Evolutionary conservation across 1,284 basidiomycete genomes (phyloP).

Genomic region (Leccinum angustisporum): DNA sequence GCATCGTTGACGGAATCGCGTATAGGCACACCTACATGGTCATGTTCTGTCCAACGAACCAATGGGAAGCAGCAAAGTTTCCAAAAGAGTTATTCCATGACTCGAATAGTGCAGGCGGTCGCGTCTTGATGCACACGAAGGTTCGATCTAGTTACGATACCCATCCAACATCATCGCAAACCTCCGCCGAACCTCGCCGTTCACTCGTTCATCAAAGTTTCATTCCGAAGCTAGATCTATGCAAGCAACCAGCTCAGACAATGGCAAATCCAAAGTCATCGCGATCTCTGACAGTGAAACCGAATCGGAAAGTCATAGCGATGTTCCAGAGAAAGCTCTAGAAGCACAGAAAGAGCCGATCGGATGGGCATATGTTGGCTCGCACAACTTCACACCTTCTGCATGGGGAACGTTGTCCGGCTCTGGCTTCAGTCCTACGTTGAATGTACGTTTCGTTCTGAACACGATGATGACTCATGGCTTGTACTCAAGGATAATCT

Average conservation of each 20-base stretch:
- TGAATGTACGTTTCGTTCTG: conserved; percentile 51
- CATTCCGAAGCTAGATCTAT: conserved; percentile 2
- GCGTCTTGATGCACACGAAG: conserved; percentile 81
- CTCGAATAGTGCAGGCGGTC: conserved; percentile 69
- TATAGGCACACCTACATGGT: conserved; percentile 95
- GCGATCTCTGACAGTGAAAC: conserved; percentile 34
- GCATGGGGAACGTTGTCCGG: conserved; percentile 82
- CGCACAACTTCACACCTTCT: conserved; percentile 80
- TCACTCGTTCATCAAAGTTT: conserved; percentile 13
- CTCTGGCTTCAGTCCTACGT: conserved; percentile 60
- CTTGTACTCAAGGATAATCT: neutral
- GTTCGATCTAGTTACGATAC: conserved; percentile 36
- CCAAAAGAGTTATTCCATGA: conserved; percentile 68
- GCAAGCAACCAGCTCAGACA: conserved; percentile 10
- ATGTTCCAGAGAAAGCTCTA: conserved; percentile 37
- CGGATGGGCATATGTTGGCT: conserved; percentile 79
- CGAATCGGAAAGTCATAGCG: conserved; percentile 43
- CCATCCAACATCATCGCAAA: conserved; percentile 25
- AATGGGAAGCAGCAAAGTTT: conserved; percentile 70
- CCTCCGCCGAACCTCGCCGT: conserved; percentile 21
- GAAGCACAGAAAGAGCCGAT: conserved; percentile 38
- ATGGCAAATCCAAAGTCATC: conserved; percentile 27
- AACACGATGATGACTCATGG: neutral
- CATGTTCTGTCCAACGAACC: conserved; percentile 61
- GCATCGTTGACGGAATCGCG: neutral